Evolutionary conservation across 345 rosid genomes (phyloP).

Genomic region (Crucihimalaya himalaica): DNA sequence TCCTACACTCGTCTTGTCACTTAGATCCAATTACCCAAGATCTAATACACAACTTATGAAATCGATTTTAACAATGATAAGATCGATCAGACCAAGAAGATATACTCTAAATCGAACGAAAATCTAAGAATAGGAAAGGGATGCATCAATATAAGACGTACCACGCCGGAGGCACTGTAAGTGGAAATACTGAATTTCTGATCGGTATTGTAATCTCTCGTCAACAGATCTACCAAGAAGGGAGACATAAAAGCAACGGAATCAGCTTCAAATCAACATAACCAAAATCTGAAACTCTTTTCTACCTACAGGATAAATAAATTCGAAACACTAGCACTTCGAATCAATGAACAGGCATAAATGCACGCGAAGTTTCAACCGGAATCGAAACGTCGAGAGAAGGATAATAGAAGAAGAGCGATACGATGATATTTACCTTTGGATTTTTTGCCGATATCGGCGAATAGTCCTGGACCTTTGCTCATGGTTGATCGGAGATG

Average conservation of each 20-base stretch:
- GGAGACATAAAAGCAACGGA: constrained; percentile 1
- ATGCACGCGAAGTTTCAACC: constrained; percentile 8
- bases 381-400: background rate
- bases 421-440: constrained; percentile 51
- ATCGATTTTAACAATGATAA: background rate
- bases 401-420: background rate
- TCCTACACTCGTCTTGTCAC: background rate
- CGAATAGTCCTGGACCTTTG: constrained; percentile 87
- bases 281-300: background rate
- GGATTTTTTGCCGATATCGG: constrained; percentile 88
- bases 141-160: constrained; percentile 36
- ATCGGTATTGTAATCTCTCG: constrained; percentile 74
- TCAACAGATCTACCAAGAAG: constrained; percentile 69
- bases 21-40: background rate
- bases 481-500: constrained; percentile 53
- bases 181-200: constrained; percentile 78
- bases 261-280: background rate
- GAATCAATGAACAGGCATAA: constrained; percentile 1
- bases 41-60: background rate
- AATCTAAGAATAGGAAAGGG: background rate
- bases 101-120: background rate
- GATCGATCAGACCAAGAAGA: background rate
- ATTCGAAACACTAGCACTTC: background rate
- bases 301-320: background rate
- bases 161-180: constrained; percentile 73